A percentile compares a stretch with the other conserved stretches of the same genome.
Conservation (phyloP, 176 grass and related monocot genomes). For the Pontederia crassipes region DNA sequence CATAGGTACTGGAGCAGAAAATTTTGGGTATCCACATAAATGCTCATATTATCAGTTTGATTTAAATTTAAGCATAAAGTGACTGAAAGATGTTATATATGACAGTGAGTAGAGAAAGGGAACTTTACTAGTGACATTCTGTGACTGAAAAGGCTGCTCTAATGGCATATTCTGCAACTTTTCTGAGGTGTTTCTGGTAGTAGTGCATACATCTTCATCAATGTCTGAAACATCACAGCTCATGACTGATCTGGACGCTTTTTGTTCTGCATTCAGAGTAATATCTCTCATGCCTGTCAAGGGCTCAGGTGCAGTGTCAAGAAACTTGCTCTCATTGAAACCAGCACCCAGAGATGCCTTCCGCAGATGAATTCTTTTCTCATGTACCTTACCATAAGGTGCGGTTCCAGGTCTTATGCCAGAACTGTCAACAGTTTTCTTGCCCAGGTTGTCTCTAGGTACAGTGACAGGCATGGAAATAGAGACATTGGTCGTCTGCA, state of each 20-base stretch:
- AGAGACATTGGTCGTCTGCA: slow-evolving; percentile 19
- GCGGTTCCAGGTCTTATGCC: slow-evolving; percentile 27
- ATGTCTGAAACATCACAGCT: slow-evolving; percentile 26
- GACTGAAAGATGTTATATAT: no score
- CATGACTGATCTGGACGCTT: slow-evolving; percentile 24
- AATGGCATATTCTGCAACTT: slow-evolving; percentile 52
- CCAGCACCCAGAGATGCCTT: slow-evolving; percentile 27
- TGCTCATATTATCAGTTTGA: no score
- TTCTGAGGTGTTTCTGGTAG: slow-evolving; percentile 36
- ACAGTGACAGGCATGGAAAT: slow-evolving; percentile 48
- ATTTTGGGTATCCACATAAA: no score
- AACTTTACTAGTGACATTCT: background rate
- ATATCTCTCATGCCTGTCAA: slow-evolving; percentile 6
- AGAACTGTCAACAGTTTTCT: slow-evolving; percentile 13
- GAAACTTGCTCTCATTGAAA: slow-evolving; percentile 34
- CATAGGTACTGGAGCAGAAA: no score
- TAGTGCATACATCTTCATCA: slow-evolving; percentile 10
- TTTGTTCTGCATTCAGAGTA: slow-evolving; percentile 27
- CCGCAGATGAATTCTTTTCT: slow-evolving; percentile 24
- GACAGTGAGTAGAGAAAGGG: no score
- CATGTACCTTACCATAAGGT: slow-evolving; percentile 22
- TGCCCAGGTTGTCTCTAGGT: slow-evolving; percentile 59
- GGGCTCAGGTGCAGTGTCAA: slow-evolving; percentile 25
- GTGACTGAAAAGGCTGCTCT: slow-evolving; percentile 29
- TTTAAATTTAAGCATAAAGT: no score